Evolutionary conservation across 2,329 filamentous ascomycete species (phyloP).

Genomic region (Calonectria pauciramosa): DNA sequence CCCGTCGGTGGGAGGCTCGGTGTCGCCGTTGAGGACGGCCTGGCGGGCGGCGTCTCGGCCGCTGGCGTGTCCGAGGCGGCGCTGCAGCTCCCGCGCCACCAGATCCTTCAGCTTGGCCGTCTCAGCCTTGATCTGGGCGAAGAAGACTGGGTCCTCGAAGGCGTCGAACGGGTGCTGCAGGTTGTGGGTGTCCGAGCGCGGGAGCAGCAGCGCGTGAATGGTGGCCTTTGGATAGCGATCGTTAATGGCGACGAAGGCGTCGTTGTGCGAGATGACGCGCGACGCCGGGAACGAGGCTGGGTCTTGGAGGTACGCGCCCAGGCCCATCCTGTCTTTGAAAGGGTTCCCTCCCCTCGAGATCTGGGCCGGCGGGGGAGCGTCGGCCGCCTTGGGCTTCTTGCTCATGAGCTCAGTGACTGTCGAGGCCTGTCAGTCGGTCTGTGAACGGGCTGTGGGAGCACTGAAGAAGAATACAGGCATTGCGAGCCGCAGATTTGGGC

Average conservation of each 20-base stretch:
- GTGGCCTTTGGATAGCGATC: constrained; percentile 90
- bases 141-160: constrained; percentile 78
- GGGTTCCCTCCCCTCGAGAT: constrained; percentile 43
- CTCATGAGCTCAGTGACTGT: constrained; percentile 53
- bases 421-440: constrained; percentile 21
- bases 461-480: constrained; percentile 56
- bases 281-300: constrained; percentile 73
- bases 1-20: constrained; percentile 41
- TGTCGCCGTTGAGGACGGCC: constrained; percentile 74
- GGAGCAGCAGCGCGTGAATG: constrained; percentile 90
- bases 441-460: neutral
- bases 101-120: constrained; percentile 71
- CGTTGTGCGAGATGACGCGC: constrained; percentile 75
- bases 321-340: constrained; percentile 69
- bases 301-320: constrained; percentile 75
- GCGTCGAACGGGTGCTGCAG: constrained; percentile 82
- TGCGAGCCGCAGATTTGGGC: constrained; percentile 43
- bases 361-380: constrained; percentile 30
- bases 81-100: constrained; percentile 81
- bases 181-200: constrained; percentile 74
- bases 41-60: constrained; percentile 73
- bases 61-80: constrained; percentile 76
- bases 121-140: constrained; percentile 73
- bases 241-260: constrained; percentile 80
- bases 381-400: constrained; percentile 51